These are phyloP conservation scores for Daedaleopsis nitida DNA, from an alignment of 768 basidiomycete species.

Conservation along the genomic window DNA sequence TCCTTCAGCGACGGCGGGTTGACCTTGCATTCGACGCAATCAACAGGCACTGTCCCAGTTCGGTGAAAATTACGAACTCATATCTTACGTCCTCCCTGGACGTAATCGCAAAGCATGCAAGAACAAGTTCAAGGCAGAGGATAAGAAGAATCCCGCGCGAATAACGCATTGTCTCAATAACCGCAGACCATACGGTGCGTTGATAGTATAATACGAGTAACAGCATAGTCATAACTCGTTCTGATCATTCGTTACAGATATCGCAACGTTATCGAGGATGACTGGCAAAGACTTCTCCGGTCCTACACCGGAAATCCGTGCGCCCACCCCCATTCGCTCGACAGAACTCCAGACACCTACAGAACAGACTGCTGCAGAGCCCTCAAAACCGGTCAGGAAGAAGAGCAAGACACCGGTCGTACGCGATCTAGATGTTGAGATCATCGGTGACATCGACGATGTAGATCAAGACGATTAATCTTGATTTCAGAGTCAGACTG, in stretches of 20 bases:
- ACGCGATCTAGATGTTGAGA: slow-evolving; percentile 30
- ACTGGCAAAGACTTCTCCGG: slow-evolving; percentile 87
- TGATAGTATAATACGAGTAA: neutral
- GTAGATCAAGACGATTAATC: slow-evolving; percentile 15
- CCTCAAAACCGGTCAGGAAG: slow-evolving; percentile 10
- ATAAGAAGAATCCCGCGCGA: slow-evolving; percentile 74
- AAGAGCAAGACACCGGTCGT: slow-evolving; percentile 21
- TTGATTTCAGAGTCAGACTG: neutral
- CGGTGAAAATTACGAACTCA: slow-evolving; percentile 91
- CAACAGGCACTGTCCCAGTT: slow-evolving; percentile 83
- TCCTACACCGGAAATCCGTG: slow-evolving; percentile 68
- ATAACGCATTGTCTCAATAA: slow-evolving; percentile 78
- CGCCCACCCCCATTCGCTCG: slow-evolving; percentile 39
- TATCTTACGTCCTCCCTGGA: slow-evolving; percentile 81
- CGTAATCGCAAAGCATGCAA: slow-evolving; percentile 89
- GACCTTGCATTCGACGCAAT: slow-evolving; percentile 5
- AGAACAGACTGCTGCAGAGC: neutral
- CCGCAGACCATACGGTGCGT: slow-evolving; percentile 73
- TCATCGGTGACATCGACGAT: slow-evolving; percentile 34
- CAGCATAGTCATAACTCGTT: neutral
- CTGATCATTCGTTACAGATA: slow-evolving; percentile 48
- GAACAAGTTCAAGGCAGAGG: slow-evolving; percentile 91
- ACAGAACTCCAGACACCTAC: slow-evolving; percentile 25
- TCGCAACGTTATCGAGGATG: slow-evolving; percentile 72
- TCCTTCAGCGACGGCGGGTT: too few species aligned